Conservation (phyloP, 352 stramenopile genomes). For the Globisporangium emineosum region DNA sequence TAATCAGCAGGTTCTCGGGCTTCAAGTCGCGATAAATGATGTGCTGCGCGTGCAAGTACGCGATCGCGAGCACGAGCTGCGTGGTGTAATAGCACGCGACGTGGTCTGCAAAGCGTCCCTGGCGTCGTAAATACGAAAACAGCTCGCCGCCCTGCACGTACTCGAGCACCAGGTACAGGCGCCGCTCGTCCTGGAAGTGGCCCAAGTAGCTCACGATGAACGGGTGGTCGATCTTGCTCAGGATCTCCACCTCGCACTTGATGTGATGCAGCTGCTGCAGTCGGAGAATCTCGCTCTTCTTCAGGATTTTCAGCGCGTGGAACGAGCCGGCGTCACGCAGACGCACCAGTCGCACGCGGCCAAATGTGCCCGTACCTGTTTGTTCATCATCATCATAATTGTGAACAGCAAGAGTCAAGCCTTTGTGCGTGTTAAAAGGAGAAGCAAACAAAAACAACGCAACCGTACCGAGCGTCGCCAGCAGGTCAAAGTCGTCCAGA, state of each 20-base stretch:
- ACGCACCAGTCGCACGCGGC: conserved; percentile 81
- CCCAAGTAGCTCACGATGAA: conserved; percentile 89
- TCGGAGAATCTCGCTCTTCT: conserved; percentile 89
- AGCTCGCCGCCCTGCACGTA: conserved; percentile 92
- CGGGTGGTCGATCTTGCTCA: conserved; percentile 84
- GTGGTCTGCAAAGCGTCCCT: conserved; percentile 75
- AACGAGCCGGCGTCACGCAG: conserved; percentile 53
- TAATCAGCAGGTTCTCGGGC: conserved; percentile 93
- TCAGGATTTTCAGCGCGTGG: conserved; percentile 91
- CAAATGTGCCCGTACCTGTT: conserved; percentile 85
- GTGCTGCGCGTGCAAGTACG: conserved; percentile 88
- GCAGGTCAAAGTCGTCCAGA: conserved; percentile 73
- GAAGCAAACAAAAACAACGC: background rate
- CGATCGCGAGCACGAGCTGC: conserved; percentile 86
- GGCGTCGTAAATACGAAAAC: conserved; percentile 88
- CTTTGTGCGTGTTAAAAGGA: background rate
- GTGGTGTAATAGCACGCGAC: conserved; percentile 88
- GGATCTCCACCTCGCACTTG: conserved; percentile 90
- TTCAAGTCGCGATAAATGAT: conserved; percentile 94
- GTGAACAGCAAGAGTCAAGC: too few relatives aligned
- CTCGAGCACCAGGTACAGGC: conserved; percentile 90
- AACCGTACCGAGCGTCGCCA: conserved; percentile 59
- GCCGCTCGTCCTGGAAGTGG: conserved; percentile 89
- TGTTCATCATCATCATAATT: background rate
- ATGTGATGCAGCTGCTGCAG: conserved; percentile 91